phyloP scores from a whole-genome alignment of 257 asterid species.

The Solanum okadae region DNA sequence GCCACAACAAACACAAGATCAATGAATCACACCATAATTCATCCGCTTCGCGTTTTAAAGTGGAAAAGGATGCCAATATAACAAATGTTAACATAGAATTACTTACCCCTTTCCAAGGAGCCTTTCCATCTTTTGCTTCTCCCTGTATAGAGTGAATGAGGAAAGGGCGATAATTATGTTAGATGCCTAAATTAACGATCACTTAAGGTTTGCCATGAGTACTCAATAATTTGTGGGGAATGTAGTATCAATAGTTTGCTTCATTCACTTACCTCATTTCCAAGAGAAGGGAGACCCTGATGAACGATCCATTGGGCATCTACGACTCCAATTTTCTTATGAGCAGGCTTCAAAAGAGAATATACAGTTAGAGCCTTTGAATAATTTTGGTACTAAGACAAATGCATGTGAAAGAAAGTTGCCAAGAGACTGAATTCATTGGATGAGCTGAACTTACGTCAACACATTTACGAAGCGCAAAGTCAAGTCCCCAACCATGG shows the following conservation, averaged over 20 bases:
- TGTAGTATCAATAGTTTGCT: background rate
- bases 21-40: background rate
- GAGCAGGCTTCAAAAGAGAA: conserved; percentile 46
- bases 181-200: background rate
- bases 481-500: conserved; percentile 96
- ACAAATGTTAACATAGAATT: background rate
- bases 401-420: background rate
- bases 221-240: background rate
- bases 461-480: conserved; percentile 72
- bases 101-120: conserved; percentile 85
- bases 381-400: background rate
- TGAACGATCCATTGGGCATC: conserved; percentile 87
- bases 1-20: background rate
- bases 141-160: conserved; percentile 32
- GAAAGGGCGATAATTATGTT: background rate
- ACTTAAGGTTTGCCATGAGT: background rate
- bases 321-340: conserved; percentile 81
- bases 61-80: background rate
- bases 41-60: background rate
- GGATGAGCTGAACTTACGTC: conserved; percentile 33
- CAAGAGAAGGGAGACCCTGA: conserved; percentile 73
- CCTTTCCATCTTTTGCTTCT: conserved; percentile 36
- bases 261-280: conserved; percentile 44
- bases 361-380: background rate
- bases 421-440: background rate